A percentile compares a stretch with the other conserved stretches of the same genome.
Conservation (phyloP, 257 asterid species). For the Ilex aquifolium region DNA sequence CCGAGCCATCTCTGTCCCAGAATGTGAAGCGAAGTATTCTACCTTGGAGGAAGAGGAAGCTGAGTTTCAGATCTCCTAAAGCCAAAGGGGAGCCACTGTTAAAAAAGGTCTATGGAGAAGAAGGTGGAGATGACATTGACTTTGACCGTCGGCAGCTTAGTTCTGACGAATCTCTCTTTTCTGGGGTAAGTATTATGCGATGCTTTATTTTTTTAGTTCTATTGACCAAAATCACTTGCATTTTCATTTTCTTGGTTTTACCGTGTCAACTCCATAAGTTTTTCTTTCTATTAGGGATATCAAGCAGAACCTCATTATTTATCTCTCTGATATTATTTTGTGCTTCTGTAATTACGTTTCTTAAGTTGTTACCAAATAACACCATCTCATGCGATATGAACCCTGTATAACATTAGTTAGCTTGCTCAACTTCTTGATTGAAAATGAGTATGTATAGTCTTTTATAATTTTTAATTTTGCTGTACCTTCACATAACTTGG, state of each 20-base stretch:
- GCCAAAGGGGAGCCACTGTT: conserved; percentile 78
- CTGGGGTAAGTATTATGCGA: background rate
- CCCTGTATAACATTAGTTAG: background rate
- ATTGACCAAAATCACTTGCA: no score
- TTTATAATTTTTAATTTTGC: background rate
- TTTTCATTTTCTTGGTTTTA: no score
- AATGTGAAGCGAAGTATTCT: background rate
- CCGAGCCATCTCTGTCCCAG: background rate
- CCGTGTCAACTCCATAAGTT: no score
- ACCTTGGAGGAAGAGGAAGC: background rate
- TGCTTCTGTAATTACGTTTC: background rate
- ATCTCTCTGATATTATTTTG: background rate
- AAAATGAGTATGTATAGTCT: no score
- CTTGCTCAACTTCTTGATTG: background rate
- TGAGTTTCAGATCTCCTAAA: background rate
- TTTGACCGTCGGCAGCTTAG: background rate
- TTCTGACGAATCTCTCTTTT: background rate
- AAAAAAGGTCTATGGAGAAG: conserved; percentile 83
- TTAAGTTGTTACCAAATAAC: background rate
- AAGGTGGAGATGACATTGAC: conserved; percentile 76
- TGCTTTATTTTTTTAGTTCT: conserved; percentile 3
- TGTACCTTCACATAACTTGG: background rate
- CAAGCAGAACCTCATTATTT: background rate
- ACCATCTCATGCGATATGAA: no score
- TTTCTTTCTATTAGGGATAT: no score